Evolutionary conservation across 2,329 filamentous ascomycete genomes (phyloP).

Genomic region (Fusarium burgessii): DNA sequence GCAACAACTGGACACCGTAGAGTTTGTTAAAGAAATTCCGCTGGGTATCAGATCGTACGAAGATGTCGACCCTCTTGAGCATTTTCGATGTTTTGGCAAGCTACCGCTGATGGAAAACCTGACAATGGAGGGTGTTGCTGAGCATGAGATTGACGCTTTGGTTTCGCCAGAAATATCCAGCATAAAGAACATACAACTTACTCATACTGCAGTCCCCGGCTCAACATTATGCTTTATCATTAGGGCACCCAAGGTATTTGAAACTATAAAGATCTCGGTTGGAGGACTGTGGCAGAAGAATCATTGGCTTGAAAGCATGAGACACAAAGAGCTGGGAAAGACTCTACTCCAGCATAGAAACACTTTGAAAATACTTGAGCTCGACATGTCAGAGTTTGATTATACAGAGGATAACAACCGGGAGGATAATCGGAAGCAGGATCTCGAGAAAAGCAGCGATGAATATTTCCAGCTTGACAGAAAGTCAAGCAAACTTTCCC

Average conservation of each 20-base stretch:
- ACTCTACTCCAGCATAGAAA: background rate
- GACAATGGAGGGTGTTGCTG: background rate
- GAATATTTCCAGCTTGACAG: background rate
- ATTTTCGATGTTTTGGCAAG: conserved; percentile 3
- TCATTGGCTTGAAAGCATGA: background rate
- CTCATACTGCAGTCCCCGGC: background rate
- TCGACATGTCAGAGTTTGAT: background rate
- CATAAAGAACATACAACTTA: background rate
- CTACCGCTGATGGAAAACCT: background rate
- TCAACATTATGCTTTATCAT: background rate
- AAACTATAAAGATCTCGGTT: background rate
- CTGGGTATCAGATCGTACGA: background rate
- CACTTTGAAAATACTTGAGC: background rate
- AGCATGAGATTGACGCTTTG: background rate
- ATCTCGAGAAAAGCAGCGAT: background rate
- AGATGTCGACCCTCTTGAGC: background rate
- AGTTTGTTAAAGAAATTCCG: background rate
- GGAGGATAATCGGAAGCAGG: background rate
- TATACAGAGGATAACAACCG: background rate
- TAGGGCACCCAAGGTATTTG: background rate
- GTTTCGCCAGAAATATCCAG: background rate
- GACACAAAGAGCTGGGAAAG: background rate
- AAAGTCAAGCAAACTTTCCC: background rate
- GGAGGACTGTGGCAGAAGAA: background rate
- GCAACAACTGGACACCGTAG: background rate